These are phyloP conservation scores for sorghum (Sorghum bicolor) DNA, from an alignment of 176 grass and related monocot genomes.

Conservation along the genomic window DNA sequence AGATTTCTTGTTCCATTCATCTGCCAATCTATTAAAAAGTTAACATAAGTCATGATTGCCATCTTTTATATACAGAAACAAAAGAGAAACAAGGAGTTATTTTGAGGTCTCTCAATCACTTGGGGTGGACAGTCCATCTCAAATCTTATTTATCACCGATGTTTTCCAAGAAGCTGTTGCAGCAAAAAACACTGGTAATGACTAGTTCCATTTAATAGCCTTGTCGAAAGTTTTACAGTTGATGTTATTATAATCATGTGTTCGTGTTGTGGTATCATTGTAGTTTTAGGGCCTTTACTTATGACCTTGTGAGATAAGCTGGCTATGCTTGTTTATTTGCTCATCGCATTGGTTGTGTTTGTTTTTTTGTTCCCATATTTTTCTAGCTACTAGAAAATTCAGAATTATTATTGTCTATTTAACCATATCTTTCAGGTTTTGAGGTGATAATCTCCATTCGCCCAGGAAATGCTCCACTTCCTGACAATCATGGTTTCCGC, in stretches of 20 bases:
- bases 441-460: slow-evolving; percentile 59
- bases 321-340: not conserved
- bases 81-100: slow-evolving; percentile 88
- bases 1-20: not conserved
- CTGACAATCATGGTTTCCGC: slow-evolving; percentile 53
- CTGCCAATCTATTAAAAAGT: not conserved
- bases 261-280: not conserved
- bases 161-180: slow-evolving; percentile 86
- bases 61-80: slow-evolving; percentile 54
- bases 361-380: not conserved
- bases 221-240: not conserved
- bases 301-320: not conserved
- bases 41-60: not conserved
- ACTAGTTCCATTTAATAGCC: slow-evolving; percentile 9
- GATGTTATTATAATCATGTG: not conserved
- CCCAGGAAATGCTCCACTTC: slow-evolving; percentile 55
- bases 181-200: slow-evolving; percentile 78
- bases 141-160: slow-evolving; percentile 90
- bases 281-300: not conserved
- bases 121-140: slow-evolving; percentile 73
- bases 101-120: slow-evolving; percentile 77
- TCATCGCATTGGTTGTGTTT: not conserved
- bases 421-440: slow-evolving; percentile 40
- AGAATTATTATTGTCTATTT: not conserved
- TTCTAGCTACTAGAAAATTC: not conserved